Percentiles rank a stretch among this genome's conserved stretches.
Evolutionary conservation across 2,329 filamentous ascomycete species (phyloP).

Genomic region (Grosmannia penicillata): DNA sequence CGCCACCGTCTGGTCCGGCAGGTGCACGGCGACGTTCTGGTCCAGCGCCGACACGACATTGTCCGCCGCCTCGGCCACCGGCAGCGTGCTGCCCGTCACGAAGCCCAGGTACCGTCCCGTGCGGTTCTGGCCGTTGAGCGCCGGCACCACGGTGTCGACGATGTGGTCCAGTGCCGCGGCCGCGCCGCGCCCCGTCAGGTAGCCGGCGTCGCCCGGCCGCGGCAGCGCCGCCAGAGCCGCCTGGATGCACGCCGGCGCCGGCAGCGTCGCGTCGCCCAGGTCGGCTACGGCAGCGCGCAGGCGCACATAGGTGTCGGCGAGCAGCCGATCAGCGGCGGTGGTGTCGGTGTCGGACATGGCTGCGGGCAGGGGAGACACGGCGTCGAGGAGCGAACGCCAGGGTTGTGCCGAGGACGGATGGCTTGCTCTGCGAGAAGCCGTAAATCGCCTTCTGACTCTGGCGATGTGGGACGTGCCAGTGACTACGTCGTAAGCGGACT

Average conservation of each 20-base stretch:
- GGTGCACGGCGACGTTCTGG: conserved; percentile 73
- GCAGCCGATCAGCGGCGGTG: too few species aligned
- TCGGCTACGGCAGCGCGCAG: conserved; percentile 3
- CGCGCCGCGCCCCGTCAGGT: conserved; percentile 18
- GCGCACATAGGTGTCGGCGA: conserved; percentile 10
- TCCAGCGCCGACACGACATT: conserved; percentile 69
- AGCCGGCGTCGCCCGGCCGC: conserved; percentile 13
- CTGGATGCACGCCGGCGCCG: conserved; percentile 16
- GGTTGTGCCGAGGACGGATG: too few species aligned
- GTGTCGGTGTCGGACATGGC: not conserved
- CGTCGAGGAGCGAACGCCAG: too few species aligned
- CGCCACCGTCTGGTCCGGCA: conserved; percentile 58
- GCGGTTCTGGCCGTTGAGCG: conserved; percentile 50
- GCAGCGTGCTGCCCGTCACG: conserved; percentile 68
- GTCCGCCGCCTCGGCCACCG: conserved; percentile 68
- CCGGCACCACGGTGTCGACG: conserved; percentile 32
- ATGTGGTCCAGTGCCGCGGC: conserved; percentile 27
- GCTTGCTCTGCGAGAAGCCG: too few species aligned
- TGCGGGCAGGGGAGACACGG: not conserved
- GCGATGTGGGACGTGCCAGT: too few species aligned
- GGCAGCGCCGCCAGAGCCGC: conserved; percentile 26
- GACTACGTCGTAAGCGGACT: too few species aligned
- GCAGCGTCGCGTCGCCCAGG: conserved; percentile 29
- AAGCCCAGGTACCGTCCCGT: conserved; percentile 72
- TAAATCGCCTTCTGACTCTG: too few species aligned